Percentiles rank a stretch among this genome's conserved stretches.
Conservation (phyloP, 768 basidiomycete species). For the Pleurotus pulmonarius region DNA sequence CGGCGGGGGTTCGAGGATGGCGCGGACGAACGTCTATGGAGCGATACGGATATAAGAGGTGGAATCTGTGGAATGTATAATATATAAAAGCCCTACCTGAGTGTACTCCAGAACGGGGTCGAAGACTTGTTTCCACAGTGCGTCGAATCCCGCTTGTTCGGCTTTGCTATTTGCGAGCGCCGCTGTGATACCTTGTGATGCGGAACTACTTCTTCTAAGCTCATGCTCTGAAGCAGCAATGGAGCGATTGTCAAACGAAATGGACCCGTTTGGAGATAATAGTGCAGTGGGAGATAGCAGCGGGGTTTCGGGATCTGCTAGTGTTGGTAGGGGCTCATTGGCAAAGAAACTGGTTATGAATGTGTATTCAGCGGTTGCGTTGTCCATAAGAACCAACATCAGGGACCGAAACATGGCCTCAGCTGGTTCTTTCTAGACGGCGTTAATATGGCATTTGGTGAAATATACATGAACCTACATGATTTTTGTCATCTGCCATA, state of each 20-base stretch:
- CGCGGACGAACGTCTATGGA: constrained; percentile 61
- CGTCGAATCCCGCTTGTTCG: constrained; percentile 55
- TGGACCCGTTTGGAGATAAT: constrained; percentile 40
- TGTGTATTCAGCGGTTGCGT: constrained; percentile 87
- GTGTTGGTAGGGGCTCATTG: constrained; percentile 26
- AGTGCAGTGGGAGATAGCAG: constrained; percentile 32
- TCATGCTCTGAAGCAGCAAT: constrained; percentile 50
- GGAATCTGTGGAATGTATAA: not conserved
- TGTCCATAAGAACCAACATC: constrained; percentile 90
- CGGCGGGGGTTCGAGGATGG: constrained; percentile 69
- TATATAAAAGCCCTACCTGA: constrained; percentile 43
- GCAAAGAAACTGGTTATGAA: constrained; percentile 85
- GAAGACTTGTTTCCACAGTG: constrained; percentile 88
- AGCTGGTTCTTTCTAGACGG: constrained; percentile 66
- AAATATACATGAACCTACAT: constrained; percentile 55
- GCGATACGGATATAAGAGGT: constrained; percentile 1
- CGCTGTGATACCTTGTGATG: constrained; percentile 26
- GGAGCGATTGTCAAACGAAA: constrained; percentile 39
- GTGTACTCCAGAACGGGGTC: constrained; percentile 89
- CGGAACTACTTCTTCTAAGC: not conserved
- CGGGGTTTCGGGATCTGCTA: constrained; percentile 27
- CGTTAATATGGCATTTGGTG: constrained; percentile 5
- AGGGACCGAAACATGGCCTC: constrained; percentile 86
- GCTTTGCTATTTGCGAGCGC: constrained; percentile 41
- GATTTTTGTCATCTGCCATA: constrained; percentile 83